Percentiles rank a stretch among this genome's conserved stretches.
These are phyloP conservation scores for Cronartium quercuum DNA, from an alignment of 1,284 basidiomycete genomes.

Conservation along the genomic window DNA sequence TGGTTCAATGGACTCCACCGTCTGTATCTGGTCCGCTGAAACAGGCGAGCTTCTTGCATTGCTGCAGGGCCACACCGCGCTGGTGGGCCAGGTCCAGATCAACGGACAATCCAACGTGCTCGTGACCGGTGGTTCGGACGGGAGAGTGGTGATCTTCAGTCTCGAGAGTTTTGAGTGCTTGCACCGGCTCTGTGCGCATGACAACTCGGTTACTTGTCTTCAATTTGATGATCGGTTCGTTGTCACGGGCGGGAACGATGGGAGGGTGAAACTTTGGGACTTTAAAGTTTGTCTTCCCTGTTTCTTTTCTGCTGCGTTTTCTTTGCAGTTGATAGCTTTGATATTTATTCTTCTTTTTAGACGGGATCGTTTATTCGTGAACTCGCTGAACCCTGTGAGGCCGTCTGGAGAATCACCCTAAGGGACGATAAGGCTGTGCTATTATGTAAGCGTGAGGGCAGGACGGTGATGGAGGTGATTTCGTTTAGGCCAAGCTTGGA, in stretches of 20 bases:
- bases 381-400: constrained; percentile 66
- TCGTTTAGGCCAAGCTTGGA: constrained; percentile 46
- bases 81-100: constrained; percentile 89
- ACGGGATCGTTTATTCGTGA: constrained; percentile 70
- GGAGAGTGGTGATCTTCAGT: constrained; percentile 83
- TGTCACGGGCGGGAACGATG: constrained; percentile 73
- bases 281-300: constrained; percentile 38
- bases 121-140: constrained; percentile 87
- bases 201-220: constrained; percentile 80
- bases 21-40: constrained; percentile 75
- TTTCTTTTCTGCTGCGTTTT: not conserved
- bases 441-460: constrained; percentile 72
- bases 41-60: constrained; percentile 75
- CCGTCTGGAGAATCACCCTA: constrained; percentile 80
- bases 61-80: constrained; percentile 84
- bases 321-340: not conserved
- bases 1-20: constrained; percentile 83
- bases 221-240: constrained; percentile 68
- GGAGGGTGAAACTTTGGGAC: constrained; percentile 76
- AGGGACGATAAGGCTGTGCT: constrained; percentile 71
- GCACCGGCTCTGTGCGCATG: constrained; percentile 62
- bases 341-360: constrained; percentile 45
- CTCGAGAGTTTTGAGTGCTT: constrained; percentile 57
- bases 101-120: constrained; percentile 59
- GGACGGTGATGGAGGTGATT: constrained; percentile 78